phyloP scores from a whole-genome alignment of 2,329 filamentous ascomycete genomes.

The Raffaelea arxii region DNA sequence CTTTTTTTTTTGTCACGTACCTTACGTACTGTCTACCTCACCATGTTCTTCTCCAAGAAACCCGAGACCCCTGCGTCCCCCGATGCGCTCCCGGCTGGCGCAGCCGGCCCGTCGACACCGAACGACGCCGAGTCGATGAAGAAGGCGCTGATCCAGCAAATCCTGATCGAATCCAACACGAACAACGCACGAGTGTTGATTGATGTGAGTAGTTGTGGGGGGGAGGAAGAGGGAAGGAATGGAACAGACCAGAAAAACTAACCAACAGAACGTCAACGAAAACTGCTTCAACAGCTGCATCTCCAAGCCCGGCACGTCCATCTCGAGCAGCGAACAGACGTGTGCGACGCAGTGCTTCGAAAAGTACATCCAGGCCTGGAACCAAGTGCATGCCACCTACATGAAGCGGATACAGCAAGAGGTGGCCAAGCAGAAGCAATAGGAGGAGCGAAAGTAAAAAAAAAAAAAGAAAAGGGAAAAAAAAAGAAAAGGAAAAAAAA shows the following conservation, averaged over 20 bases:
- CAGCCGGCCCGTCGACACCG: conserved; percentile 9
- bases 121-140: conserved; percentile 46
- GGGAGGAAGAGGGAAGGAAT: background rate
- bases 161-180: conserved; percentile 54
- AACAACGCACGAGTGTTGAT: conserved; percentile 62
- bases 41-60: conserved; percentile 13
- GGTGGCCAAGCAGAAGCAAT: conserved; percentile 21
- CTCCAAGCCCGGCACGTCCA: conserved; percentile 54
- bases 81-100: conserved; percentile 2
- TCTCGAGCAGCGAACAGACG: conserved; percentile 57
- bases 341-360: conserved; percentile 74
- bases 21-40: too few relatives aligned
- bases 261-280: conserved; percentile 62
- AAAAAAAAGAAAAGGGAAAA: background rate
- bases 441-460: background rate
- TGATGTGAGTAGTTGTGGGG: conserved; percentile 38
- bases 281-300: conserved; percentile 75
- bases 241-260: background rate
- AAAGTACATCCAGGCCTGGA: conserved; percentile 77
- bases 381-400: conserved; percentile 60
- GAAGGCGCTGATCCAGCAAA: conserved; percentile 54
- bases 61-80: conserved; percentile 5
- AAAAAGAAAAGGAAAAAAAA: background rate
- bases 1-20: too few relatives aligned
- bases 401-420: conserved; percentile 54